Base-by-base conservation (phyloP, 1,139 yeast genomes). In the Scheffersomyces titani region DNA sequence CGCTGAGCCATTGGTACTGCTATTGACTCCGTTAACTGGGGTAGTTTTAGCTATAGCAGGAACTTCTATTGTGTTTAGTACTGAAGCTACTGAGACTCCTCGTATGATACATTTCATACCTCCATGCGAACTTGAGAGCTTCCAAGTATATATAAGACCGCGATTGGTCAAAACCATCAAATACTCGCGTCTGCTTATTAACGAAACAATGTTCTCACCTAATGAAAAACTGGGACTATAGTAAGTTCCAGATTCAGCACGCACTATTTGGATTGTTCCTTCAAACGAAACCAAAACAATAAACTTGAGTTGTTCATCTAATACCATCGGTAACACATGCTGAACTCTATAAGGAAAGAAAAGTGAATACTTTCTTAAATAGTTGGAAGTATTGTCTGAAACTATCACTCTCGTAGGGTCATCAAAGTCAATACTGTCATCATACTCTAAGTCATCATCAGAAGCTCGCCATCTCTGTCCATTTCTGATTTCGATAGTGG, bases 251-350 rank as follows among this genome's bases (percentile, higher is more conserved):
- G 78, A 64, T 2, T 89, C 83, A 1, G 90, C 84, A 13, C 87
- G 82, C 0, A 96, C 82, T 75, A 97, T 83, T 67, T 89, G 90
- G 3, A 85, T 61, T 4, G 85, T 81, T 1, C 92, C 92, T 51
- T 86, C 83, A 22, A 94, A 92, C 0, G 97, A 85, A 3, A 89
- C 86, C 45, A 93, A 71, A n/a, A 78, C 83, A 78, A 83, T 80
- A 58, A 72, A 81, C 19, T 64, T 64, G 40, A 79, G 65, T 6
- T 57, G 60, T 1, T 64, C 65, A 24, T 73, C 70, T 13, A 73
- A 56, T 6, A 74, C 61, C 6, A 78, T 62, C 4, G 81, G 81
- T 6, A 75, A 57, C 1, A 74, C 75, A 58, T 80, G 82, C 57
- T 80, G 84, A 19, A 80, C 74, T 55, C 73, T 72, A 62, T 61